A percentile compares a stretch with the other conserved stretches of the same genome.
phyloP scores from a whole-genome alignment of 2,329 filamentous ascomycete species.

The Claviceps paspali region DNA sequence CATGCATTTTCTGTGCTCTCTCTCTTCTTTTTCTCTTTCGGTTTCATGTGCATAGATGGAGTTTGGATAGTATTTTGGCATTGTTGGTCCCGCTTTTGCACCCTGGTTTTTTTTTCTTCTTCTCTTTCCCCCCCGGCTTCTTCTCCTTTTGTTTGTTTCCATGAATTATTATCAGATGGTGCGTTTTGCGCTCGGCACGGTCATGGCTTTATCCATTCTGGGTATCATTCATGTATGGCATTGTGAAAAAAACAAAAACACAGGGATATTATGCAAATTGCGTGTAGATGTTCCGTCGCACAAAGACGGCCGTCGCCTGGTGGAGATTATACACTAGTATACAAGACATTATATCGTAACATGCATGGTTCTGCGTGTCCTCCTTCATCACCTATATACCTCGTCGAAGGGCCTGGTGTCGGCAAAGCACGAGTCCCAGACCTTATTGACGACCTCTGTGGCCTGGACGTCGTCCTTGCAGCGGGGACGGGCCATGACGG shows the following conservation, averaged over 20 bases:
- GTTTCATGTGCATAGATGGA: conserved; percentile 16
- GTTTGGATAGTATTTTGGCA: conserved; percentile 9
- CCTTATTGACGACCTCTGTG: conserved; percentile 77
- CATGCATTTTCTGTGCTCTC: neutral
- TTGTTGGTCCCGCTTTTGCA: neutral
- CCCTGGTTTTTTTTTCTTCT: neutral
- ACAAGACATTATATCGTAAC: neutral
- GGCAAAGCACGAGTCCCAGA: conserved; percentile 95
- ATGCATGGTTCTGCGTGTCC: neutral
- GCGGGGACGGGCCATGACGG: conserved; percentile 59
- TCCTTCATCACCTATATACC: conserved; percentile 55
- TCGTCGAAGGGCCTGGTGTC: conserved; percentile 96
- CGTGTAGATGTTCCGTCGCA: neutral
- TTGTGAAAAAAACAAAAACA: no score
- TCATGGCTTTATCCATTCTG: no score
- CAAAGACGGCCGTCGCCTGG: neutral
- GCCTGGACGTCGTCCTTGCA: conserved; percentile 82
- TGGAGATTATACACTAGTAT: conserved; percentile 5
- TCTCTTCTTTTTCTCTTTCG: neutral
- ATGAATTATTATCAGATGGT: no score
- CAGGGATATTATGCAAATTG: no score
- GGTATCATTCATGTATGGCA: no score
- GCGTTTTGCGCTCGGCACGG: no score
- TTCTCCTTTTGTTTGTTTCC: no score
- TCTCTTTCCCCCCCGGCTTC: no score